phyloP scores from a whole-genome alignment of 345 rosid genomes.

The Arabis hirsuta region DNA sequence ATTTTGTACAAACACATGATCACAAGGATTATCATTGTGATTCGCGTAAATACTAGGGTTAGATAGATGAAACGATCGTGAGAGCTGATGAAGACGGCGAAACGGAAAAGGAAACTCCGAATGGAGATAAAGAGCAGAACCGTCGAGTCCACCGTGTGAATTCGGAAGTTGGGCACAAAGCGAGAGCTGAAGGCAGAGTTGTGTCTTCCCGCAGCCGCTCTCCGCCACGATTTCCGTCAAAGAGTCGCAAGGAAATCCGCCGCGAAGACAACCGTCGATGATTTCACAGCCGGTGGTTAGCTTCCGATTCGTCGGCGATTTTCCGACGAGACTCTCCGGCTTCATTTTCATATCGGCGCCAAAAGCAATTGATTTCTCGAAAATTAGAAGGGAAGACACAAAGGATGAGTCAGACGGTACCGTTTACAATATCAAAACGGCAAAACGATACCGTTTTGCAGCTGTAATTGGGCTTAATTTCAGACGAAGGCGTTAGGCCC shows the following conservation, averaged over 20 bases:
- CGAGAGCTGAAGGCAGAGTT: slow-evolving; percentile 82
- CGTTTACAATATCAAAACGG: too few species aligned
- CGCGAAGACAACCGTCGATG: slow-evolving; percentile 65
- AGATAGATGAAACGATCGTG: slow-evolving; percentile 46
- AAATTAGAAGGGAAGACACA: too few species aligned
- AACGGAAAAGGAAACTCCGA: slow-evolving; percentile 78
- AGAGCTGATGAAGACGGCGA: slow-evolving; percentile 76
- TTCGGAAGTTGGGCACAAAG: slow-evolving; percentile 77
- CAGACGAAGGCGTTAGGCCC: neutral
- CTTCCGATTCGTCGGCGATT: slow-evolving; percentile 45
- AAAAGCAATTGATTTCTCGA: too few species aligned
- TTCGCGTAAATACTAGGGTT: slow-evolving; percentile 41
- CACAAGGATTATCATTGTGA: slow-evolving; percentile 56
- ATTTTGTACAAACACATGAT: slow-evolving; percentile 59
- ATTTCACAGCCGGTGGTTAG: slow-evolving; percentile 68
- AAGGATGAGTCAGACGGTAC: too few species aligned
- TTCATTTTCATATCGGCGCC: slow-evolving; percentile 30
- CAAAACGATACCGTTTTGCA: neutral
- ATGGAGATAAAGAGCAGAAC: slow-evolving; percentile 77
- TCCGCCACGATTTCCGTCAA: slow-evolving; percentile 85
- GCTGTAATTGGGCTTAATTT: neutral
- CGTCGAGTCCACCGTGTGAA: slow-evolving; percentile 72
- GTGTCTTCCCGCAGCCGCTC: slow-evolving; percentile 89
- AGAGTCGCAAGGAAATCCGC: slow-evolving; percentile 78
- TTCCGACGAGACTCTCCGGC: slow-evolving; percentile 52